Evolutionary conservation across 2,329 filamentous ascomycete genomes (phyloP).

Genomic region (Penicillium sp.): DNA sequence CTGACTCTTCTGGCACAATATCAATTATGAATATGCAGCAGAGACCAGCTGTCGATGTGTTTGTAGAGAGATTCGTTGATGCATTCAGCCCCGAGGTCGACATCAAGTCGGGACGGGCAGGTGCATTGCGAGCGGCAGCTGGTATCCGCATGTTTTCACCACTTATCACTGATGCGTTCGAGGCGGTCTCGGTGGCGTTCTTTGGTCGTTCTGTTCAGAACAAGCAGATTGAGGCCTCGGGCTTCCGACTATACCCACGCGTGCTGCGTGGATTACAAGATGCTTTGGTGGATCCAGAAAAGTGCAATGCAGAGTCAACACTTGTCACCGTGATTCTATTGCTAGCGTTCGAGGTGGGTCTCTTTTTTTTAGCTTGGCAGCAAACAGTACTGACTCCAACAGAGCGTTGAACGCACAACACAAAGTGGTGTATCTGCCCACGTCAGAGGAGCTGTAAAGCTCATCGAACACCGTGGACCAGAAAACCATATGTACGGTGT

Average conservation of each 20-base stretch:
- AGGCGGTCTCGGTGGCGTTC: conserved; percentile 41
- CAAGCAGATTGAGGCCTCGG: conserved; percentile 34
- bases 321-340: conserved; percentile 41
- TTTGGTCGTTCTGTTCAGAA: conserved; percentile 41
- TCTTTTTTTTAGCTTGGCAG: neutral
- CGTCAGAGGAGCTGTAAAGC: conserved; percentile 35
- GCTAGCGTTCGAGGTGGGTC: conserved; percentile 39
- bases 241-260: conserved; percentile 36
- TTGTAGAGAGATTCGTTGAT: conserved; percentile 42
- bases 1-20: conserved; percentile 27
- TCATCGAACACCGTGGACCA: conserved; percentile 42
- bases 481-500: conserved; percentile 43
- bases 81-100: conserved; percentile 43
- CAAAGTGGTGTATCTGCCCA: conserved; percentile 35
- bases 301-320: conserved; percentile 39
- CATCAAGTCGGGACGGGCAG: conserved; percentile 35
- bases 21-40: conserved; percentile 24
- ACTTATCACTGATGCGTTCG: conserved; percentile 38
- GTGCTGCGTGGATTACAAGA: conserved; percentile 40
- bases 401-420: conserved; percentile 41
- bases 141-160: conserved; percentile 44
- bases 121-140: conserved; percentile 39
- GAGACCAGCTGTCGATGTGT: conserved; percentile 34
- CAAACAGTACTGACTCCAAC: conserved; percentile 2
- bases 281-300: conserved; percentile 37